Evolutionary conservation across 805 yeast genomes (phyloP), one percentile per base, ranked within the genome.

Genomic region (Candida boidinii): DNA sequence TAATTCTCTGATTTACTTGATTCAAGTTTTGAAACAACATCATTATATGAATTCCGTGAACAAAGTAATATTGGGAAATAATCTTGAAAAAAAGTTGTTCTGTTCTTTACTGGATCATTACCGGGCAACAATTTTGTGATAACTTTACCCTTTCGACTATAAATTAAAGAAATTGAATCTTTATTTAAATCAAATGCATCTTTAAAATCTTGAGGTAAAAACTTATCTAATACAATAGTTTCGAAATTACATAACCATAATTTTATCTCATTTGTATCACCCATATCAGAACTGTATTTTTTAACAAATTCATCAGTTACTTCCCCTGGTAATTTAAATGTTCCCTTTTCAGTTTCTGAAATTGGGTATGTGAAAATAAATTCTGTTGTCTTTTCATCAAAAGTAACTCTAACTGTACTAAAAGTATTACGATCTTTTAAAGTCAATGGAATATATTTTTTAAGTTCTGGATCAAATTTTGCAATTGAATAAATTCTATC

Each of bases 61-160:
- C 48, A 38, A 36, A 53, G 29, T 18, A 55, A 28, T 16, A 53
- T 23, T 1, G 60, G 59, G 31, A 39, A 55, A 26, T 54, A 54
- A 30, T 53, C 59, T 28, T 55, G 60, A 30, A 54, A 54, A 17
- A 42, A 30, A 1, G 59, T 49, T 25, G 46, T 38, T n/a, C 43
- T 38, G 10, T 39, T 30, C 13, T 34, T 21, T 18, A 35, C 39
- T 7, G 54, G 58, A 3, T 50, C 38, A 11, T 52, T 50, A 9
- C 17, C 17, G 5, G 23, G 4, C 3, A n/a, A n/a, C n/a, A n/a
- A n/a, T 12, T 46, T 37, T 18, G 38, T 40, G 33, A 53, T 46
- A 11, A 44, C 38, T 33, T 53, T 53, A 2, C 60, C 60, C 12
- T 35, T 39, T 2, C 36, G 29, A 6, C 54, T 42, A 28, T 48